Base-by-base conservation (phyloP, 257 asterid species). In the Phtheirospermum japonicum region DNA sequence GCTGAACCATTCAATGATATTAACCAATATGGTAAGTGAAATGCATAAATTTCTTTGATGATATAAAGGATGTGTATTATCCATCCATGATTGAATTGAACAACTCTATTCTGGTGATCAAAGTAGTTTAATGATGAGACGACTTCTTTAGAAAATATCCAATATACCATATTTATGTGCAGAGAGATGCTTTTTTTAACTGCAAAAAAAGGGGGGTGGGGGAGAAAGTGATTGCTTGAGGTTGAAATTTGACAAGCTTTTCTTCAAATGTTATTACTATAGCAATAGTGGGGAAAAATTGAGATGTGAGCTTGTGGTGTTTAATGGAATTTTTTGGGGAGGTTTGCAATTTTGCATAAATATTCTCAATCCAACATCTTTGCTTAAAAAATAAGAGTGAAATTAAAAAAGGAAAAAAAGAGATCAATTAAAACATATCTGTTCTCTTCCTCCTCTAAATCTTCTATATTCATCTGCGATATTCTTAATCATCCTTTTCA, bases 11-110 rank as follows among this genome's bases (percentile, higher is more conserved):
- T 20, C 57, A 19, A 19, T 37, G 74, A 64, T 33, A 23, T 39
- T 43, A 77, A 75, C 49, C 49, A 54, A 58, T 57, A 40, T 33
- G 65, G 95, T 86, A 75, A 83, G 91, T 79, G 63, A 67, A 69
- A 31, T 50, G 14, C 71, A 57, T 45, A 49, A 34, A 49, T 23
- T 64, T 4, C 33, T 19, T 42, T 39, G 33, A 42, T 59, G 49
- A 52, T 46, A 10, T 50, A 32, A 30, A 32, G 18, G 14, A 26
- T 7, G 42, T 14, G 17, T 37, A 18, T 28, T 19, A 20, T 39
- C 43, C 37, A n/a, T n/a, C 34, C 49, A 65, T 9, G 2, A 10
- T 39, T 0, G 3, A 57, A 46, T 45, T 46, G 17, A 66, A 48
- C 54, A 34, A 67, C 33, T 56, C 36, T 34, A 9, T 49, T 51